Evolutionary conservation across 2,329 filamentous ascomycete species (phyloP).

Genomic region (Neurospora crassa): DNA sequence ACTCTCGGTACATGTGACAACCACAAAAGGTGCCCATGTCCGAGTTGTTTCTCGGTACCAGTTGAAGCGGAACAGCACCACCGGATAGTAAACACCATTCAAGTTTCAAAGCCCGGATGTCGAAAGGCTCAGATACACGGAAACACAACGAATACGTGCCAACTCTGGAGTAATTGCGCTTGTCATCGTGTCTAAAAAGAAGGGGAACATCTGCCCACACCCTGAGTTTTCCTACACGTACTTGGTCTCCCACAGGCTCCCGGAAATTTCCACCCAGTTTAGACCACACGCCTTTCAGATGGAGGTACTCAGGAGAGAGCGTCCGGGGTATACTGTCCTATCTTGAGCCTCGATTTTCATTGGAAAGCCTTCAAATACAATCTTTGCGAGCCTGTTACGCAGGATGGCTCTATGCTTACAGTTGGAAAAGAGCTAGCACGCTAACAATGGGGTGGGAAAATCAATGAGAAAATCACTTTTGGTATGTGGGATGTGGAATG

Average conservation of each 20-base stretch:
- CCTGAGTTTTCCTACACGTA: neutral
- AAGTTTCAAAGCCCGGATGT: neutral
- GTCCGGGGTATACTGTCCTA: neutral
- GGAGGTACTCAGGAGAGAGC: neutral
- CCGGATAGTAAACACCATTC: neutral
- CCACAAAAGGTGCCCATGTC: neutral
- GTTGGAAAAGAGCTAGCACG: too few relatives aligned
- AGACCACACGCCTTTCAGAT: neutral
- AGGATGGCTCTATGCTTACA: neutral
- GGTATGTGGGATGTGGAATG: too few relatives aligned
- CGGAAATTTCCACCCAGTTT: neutral
- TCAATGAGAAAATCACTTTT: too few relatives aligned
- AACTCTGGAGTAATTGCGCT: neutral
- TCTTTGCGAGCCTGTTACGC: neutral
- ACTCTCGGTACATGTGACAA: neutral
- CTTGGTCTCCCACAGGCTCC: neutral
- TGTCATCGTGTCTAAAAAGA: neutral
- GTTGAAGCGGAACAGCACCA: neutral
- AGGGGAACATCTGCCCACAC: neutral
- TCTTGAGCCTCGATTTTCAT: neutral
- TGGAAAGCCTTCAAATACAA: neutral
- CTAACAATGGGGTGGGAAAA: too few relatives aligned
- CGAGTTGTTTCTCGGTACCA: neutral
- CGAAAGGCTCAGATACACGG: neutral
- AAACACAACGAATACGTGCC: neutral